A percentile compares a stretch with the other conserved stretches of the same genome.
phyloP scores from a whole-genome alignment of 345 rosid species.

The Limnanthes douglasii region DNA sequence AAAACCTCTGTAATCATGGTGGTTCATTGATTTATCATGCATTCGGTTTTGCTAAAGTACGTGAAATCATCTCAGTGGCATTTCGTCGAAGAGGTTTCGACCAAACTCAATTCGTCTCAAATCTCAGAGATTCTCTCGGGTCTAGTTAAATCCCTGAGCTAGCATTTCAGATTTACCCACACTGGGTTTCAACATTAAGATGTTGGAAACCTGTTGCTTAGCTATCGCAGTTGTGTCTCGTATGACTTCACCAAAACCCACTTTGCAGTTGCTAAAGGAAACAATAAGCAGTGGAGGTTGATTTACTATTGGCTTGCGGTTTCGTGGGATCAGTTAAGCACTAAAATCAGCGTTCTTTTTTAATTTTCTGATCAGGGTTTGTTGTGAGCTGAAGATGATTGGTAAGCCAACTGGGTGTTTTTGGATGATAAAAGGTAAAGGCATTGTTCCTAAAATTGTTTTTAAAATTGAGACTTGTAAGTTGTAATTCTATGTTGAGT shows the following conservation, averaged over 20 bases:
- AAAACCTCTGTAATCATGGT: too few species aligned
- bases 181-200: slow-evolving; percentile 24
- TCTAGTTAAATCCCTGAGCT: slow-evolving; percentile 46
- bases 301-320: slow-evolving; percentile 33
- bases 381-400: slow-evolving; percentile 44
- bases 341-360: slow-evolving; percentile 32
- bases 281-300: slow-evolving; percentile 12
- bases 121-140: slow-evolving; percentile 25
- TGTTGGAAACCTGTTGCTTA: slow-evolving; percentile 36
- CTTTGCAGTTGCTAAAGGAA: slow-evolving; percentile 32
- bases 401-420: slow-evolving; percentile 55
- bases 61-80: slow-evolving; percentile 64
- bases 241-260: slow-evolving; percentile 39
- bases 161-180: slow-evolving; percentile 34
- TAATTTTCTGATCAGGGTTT: slow-evolving; percentile 45
- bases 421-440: slow-evolving; percentile 50
- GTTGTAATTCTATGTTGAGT: too few species aligned
- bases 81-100: slow-evolving; percentile 42
- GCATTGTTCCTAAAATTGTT: slow-evolving; percentile 46
- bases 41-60: slow-evolving; percentile 5
- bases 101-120: slow-evolving; percentile 24
- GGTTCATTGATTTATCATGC: slow-evolving; percentile 6
- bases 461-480: slow-evolving; percentile 43
- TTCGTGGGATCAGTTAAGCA: slow-evolving; percentile 26
- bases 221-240: slow-evolving; percentile 47